Evolutionary conservation across 306 rosid species (phyloP).

Genomic region (Geum urbanum): DNA sequence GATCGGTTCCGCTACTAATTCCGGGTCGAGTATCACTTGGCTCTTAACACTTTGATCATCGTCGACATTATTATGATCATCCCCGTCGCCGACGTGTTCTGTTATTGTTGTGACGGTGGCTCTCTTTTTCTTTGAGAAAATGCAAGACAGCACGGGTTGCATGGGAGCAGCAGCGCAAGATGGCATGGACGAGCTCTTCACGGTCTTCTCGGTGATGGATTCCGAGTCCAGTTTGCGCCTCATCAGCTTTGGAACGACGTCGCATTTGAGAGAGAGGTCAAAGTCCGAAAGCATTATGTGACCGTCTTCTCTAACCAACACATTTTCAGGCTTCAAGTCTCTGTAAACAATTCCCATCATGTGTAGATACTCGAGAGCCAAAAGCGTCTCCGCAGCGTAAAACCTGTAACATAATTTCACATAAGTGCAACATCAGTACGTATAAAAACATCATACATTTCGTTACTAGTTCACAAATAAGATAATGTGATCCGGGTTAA

Average conservation of each 20-base stretch:
- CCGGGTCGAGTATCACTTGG: constrained; percentile 44
- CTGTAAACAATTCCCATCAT: constrained; percentile 98
- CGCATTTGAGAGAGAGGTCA: constrained; percentile 90
- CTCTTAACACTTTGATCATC: not conserved
- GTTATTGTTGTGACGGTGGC: constrained; percentile 53
- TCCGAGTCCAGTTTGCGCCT: constrained; percentile 37
- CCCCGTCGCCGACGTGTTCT: constrained; percentile 36
- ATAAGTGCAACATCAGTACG: not conserved
- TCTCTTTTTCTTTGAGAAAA: constrained; percentile 52
- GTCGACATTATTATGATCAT: not conserved
- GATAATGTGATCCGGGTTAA: not conserved
- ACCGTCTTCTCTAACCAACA: constrained; percentile 86
- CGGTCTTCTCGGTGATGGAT: constrained; percentile 24
- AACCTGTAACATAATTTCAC: constrained; percentile 40
- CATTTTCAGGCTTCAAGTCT: constrained; percentile 94
- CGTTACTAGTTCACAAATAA: not conserved
- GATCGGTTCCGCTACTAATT: constrained; percentile 84
- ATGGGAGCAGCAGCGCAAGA: constrained; percentile 71
- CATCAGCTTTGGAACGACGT: constrained; percentile 74
- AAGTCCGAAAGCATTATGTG: constrained; percentile 96
- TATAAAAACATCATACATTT: not conserved
- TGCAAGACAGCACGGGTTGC: constrained; percentile 79
- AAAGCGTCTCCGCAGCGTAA: constrained; percentile 82
- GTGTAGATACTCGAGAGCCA: constrained; percentile 89
- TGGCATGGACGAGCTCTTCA: constrained; percentile 34